phyloP scores from a whole-genome alignment of 2,329 filamentous ascomycete species.

The Hymenoscyphus fructigenus region DNA sequence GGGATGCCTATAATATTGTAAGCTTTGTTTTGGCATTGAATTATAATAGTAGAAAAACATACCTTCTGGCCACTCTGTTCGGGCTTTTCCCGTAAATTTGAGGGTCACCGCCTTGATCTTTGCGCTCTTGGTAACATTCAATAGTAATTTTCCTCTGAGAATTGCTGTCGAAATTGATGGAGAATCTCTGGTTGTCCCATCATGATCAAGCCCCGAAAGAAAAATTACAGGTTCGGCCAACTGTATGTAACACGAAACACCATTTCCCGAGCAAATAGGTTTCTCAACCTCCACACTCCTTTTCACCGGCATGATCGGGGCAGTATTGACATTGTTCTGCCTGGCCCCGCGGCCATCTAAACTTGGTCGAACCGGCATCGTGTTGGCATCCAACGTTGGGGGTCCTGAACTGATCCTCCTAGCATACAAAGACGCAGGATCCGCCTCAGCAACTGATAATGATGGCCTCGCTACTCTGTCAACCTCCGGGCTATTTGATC shows the following conservation, averaged over 20 bases:
- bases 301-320: conserved; percentile 9
- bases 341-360: conserved; percentile 13
- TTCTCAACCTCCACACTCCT: conserved; percentile 47
- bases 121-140: conserved; percentile 82
- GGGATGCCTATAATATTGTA: conserved; percentile 63
- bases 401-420: conserved; percentile 22
- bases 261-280: conserved; percentile 76
- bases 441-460: conserved; percentile 22
- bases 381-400: conserved; percentile 11
- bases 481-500: conserved; percentile 27
- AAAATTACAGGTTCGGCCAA: conserved; percentile 80
- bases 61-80: conserved; percentile 95
- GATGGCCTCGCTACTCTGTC: conserved; percentile 19
- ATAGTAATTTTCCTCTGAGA: conserved; percentile 76
- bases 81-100: conserved; percentile 79
- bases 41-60: conserved; percentile 41
- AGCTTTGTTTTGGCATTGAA: conserved; percentile 4
- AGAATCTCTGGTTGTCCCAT: conserved; percentile 36
- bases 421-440: conserved; percentile 27
- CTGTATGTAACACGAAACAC: conserved; percentile 70
- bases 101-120: conserved; percentile 92
- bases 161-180: conserved; percentile 61
- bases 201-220: conserved; percentile 70
- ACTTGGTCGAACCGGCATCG: conserved; percentile 26
- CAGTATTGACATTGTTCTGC: conserved; percentile 9